These are phyloP conservation scores for Blastobotrys aristatus DNA, from an alignment of 1,139 yeast species.

Conservation along the genomic window DNA sequence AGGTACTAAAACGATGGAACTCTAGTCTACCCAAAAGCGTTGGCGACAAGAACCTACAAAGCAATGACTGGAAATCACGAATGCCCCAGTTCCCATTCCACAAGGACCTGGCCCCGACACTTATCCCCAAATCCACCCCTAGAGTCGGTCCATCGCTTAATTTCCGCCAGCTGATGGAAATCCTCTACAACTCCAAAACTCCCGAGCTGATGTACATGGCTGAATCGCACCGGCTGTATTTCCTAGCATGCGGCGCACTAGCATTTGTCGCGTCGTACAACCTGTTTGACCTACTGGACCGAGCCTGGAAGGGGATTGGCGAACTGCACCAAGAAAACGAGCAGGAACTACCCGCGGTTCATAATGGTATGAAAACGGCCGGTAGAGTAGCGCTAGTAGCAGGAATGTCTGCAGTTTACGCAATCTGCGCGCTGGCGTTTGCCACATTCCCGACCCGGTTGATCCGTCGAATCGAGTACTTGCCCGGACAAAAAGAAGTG, in stretches of 20 bases:
- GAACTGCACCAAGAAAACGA: slow-evolving; percentile 57
- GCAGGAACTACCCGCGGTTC: slow-evolving; percentile 34
- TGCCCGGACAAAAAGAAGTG: slow-evolving; percentile 52
- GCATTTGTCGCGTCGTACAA: slow-evolving; percentile 68
- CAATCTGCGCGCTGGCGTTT: slow-evolving; percentile 41
- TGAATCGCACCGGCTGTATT: slow-evolving; percentile 76
- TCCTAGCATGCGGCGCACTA: slow-evolving; percentile 62
- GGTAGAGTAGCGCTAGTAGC: slow-evolving; percentile 41
- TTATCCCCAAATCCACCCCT: slow-evolving; percentile 57
- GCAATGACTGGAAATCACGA: slow-evolving; percentile 32
- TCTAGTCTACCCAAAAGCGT: slow-evolving; percentile 25
- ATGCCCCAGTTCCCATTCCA: slow-evolving; percentile 57
- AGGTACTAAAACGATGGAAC: slow-evolving; percentile 8
- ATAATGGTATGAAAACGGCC: slow-evolving; percentile 35
- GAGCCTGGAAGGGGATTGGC: slow-evolving; percentile 53
- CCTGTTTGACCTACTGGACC: slow-evolving; percentile 52
- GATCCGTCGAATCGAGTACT: slow-evolving; percentile 69
- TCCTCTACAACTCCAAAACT: slow-evolving; percentile 49
- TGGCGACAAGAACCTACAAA: slow-evolving; percentile 25
- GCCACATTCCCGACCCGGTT: slow-evolving; percentile 60
- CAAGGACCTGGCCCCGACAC: slow-evolving; percentile 61
- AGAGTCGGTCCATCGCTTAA: slow-evolving; percentile 55
- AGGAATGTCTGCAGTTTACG: slow-evolving; percentile 40
- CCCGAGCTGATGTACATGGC: slow-evolving; percentile 80
- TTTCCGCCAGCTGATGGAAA: slow-evolving; percentile 58